Evolutionary conservation across 768 basidiomycete genomes (phyloP), one percentile per base, ranked within the genome.

Genomic region (Sistotremastrum suecicum): DNA sequence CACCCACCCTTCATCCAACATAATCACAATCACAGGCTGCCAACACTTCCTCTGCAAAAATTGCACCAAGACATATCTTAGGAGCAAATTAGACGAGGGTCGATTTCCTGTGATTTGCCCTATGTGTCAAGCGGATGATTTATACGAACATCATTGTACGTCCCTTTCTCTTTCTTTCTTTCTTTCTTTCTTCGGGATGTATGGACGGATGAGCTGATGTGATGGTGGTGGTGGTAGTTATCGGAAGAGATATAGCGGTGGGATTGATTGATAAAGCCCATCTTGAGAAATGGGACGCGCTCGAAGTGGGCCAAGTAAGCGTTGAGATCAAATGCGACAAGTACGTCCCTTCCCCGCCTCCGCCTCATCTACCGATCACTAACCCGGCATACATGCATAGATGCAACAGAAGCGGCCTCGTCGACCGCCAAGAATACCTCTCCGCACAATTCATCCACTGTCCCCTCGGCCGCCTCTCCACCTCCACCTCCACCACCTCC

Each of bases 61-160:
- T 20, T 20, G 20, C 20, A 20, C 20, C 20, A 20, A 20, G 20
- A 20, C 20, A 20, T 68, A 73, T 43, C 59, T 72, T 8, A 52
- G 51, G 33, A 60, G 67, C 5, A 71, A 70, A 57, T 62, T 82
- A 12, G 61, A 64, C 10, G 74, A 76, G 35, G 67, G 66, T 44
- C 67, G 66, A 7, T 80, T 70, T 41, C 80, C 80, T 3, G 71
- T 83, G 31, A 54, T 70, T 7, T 83, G 80, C 56, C 81, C 80
- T 1, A 52, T 69, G 33, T 83, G 81, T 48, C 58, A 63, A 10
- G 56, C 62, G 11, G 55, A 60, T 6, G 48, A 56, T 9, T 46
- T 37, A 35, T 46, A 49, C 8, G 52, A 56, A 8, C 61, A 62
- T 11, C 57, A 59, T 37, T 60, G 68, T 66, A 56, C 49, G 64